Evolutionary conservation across 2,329 filamentous ascomycete species (phyloP), one percentile per base, ranked within the genome.

Genomic region (Epichloe brachyelytri): DNA sequence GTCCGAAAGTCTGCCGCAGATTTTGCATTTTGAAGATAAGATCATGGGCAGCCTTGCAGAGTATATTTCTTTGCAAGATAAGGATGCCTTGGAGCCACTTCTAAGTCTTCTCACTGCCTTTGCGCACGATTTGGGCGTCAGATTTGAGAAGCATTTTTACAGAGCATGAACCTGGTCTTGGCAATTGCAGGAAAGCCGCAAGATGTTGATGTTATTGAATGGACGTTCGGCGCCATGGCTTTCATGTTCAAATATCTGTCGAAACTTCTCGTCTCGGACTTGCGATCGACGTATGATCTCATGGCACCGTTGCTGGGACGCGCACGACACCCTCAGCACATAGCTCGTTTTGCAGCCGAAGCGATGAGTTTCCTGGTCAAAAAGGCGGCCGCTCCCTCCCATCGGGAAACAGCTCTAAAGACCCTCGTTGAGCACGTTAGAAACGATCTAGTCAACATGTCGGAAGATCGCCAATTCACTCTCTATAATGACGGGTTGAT

Each of bases 181-280:
- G 80, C 81, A 15, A 78, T 97, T 56, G 90, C 89, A 11, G 83
- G 83, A 50, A 85, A 81, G 59, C 81, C 87, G 49, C 77, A 86
- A 51, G 85, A 87, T 61, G 83, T 87, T 26, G 87, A 90, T 56
- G 89, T 94, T n/a, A 87, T 97, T 48, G 93, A 98, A 70, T 97
- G 91, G 90, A 91, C 88, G 48, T 98, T 98, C 69, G 88, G 85
- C 12, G 90, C 88, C 59, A 74, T 98, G 51, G 89, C 93, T 44
- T 98, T 94, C 75, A 75, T 97, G 40, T 96, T 98, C 78, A 98
- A 98, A 65, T 97, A 97, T 63, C 78, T 98, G 5, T 94, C 89
- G 2, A 83, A 88, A 56, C 77, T 97, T 0, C 70, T 98, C 20
- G 86, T 93, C 0, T 85, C 88, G 4, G 87, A 98, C 62, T 70